phyloP scores from a whole-genome alignment of 345 rosid species.

The Citropsis articulata region DNA sequence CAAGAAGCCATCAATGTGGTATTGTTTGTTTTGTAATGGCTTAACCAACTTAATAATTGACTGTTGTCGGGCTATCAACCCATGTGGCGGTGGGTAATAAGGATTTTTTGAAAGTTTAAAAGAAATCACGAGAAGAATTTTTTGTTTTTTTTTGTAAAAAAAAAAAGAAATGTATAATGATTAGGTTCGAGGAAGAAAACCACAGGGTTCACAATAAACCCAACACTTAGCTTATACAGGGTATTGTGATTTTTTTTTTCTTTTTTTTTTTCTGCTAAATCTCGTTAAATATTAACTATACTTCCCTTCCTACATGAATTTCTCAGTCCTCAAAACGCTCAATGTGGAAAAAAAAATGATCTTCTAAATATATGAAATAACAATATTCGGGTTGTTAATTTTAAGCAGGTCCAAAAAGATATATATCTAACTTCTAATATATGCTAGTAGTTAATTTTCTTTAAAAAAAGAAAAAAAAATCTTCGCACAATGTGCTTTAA shows the following conservation, averaged over 20 bases:
- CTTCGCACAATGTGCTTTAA: too few species aligned
- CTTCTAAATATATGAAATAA: too few species aligned
- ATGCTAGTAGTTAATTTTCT: too few species aligned
- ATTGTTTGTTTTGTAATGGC: slow-evolving; percentile 10
- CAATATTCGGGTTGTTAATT: too few species aligned
- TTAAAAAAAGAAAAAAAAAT: too few species aligned
- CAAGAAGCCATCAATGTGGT: slow-evolving; percentile 12
- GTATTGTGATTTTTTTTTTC: too few species aligned
- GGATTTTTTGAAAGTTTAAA: neutral
- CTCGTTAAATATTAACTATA: too few species aligned
- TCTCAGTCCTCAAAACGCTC: neutral
- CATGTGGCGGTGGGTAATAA: slow-evolving; percentile 31
- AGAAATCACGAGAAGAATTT: neutral
- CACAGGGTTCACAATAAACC: neutral
- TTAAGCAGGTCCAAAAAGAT: neutral
- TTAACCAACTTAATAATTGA: slow-evolving; percentile 41
- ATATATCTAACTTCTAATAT: too few species aligned
- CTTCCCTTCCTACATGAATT: neutral
- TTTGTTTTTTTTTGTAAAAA: too few species aligned
- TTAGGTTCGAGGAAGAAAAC: neutral
- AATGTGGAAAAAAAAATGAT: too few species aligned
- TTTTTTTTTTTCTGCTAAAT: too few species aligned
- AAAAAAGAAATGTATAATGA: too few species aligned
- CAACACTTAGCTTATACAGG: neutral
- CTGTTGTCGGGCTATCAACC: slow-evolving; percentile 26